Percentiles rank a stretch among this genome's conserved stretches.
Conservation (phyloP, 306 rosid genomes). For the Oemleria cerasiformis region DNA sequence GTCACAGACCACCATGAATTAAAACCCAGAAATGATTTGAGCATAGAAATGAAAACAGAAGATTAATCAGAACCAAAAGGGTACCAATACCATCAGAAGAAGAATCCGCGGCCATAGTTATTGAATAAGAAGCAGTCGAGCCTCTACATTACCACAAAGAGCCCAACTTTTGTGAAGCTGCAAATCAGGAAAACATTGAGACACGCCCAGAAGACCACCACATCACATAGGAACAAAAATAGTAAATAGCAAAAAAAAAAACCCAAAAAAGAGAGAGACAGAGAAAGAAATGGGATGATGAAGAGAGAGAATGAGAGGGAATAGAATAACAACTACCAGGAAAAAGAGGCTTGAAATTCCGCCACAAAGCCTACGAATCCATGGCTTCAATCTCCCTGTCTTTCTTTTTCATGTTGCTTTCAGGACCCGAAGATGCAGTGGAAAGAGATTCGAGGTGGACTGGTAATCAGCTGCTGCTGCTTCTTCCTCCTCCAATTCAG, state of each 20-base stretch:
- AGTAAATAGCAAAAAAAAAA: conserved; percentile 1
- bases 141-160: conserved; percentile 60
- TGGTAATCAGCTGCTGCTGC: conserved; percentile 7
- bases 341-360: conserved; percentile 47
- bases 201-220: conserved; percentile 7
- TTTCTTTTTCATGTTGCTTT: conserved; percentile 8
- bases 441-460: conserved; percentile 45
- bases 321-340: conserved; percentile 52
- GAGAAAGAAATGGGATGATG: background rate
- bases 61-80: conserved; percentile 2
- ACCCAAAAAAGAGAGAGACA: conserved; percentile 1
- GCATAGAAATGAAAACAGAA: background rate
- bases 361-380: conserved; percentile 47
- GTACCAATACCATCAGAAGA: conserved; percentile 57
- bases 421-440: conserved; percentile 23
- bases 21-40: conserved; percentile 21
- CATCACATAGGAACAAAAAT: conserved; percentile 18
- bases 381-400: conserved; percentile 29
- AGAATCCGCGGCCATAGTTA: conserved; percentile 62
- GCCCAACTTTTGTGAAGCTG: conserved; percentile 44
- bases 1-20: conserved; percentile 5
- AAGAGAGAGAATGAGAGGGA: conserved; percentile 33
- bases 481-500: conserved; percentile 2
- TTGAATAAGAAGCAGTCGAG: conserved; percentile 31
- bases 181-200: conserved; percentile 27